Evolutionary conservation across 257 asterid species (phyloP), one percentile per base, ranked within the genome.

Genomic region (Ilex aquifolium): DNA sequence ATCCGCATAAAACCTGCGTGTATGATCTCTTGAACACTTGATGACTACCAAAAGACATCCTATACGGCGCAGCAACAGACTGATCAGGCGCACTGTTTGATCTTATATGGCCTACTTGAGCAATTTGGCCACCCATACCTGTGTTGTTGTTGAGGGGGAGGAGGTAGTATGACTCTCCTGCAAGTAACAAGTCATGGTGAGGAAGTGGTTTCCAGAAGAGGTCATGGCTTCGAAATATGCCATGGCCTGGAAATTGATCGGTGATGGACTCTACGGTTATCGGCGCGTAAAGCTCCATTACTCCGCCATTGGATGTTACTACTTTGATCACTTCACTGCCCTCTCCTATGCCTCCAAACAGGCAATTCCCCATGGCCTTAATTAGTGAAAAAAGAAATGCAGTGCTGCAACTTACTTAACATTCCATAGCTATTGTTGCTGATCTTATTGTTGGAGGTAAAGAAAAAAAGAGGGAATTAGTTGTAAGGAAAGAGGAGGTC

Each of bases 151-250:
- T 36, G 13, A 88, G 85, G 1, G 92, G 95, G 44, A 91, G 86
- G 31, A 91, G 88, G 16, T 79, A 88, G 72, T 88, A 88, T 7
- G 89, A 84, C 57, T 88, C 81, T 2, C 97, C 96, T 5, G 80
- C 73, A 61, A 75, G 31, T 69, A 88, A 80, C 5, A 74, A 54
- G 51, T 85, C 77, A 64, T 74, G 72, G 78, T 79, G 85, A 7
- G 90, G 75, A 8, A 90, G 75, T 31, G 96, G 91, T 62, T 86
- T 88, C 96, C 93, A 86, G 88, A 83, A 90, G 30, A 85, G 81
- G 63, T 84, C 95, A 32, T 79, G 87, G 73, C 76, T 69, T 8
- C 78, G 80, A 80, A 85, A 90, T 65, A 90, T 87, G 0, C 95
- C 95, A 63, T 90, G 96, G 58, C 95, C 86, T 0, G 90, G 86